Base-by-base conservation (phyloP, 2,329 filamentous ascomycete species). In the Lachnellula arida region DNA sequence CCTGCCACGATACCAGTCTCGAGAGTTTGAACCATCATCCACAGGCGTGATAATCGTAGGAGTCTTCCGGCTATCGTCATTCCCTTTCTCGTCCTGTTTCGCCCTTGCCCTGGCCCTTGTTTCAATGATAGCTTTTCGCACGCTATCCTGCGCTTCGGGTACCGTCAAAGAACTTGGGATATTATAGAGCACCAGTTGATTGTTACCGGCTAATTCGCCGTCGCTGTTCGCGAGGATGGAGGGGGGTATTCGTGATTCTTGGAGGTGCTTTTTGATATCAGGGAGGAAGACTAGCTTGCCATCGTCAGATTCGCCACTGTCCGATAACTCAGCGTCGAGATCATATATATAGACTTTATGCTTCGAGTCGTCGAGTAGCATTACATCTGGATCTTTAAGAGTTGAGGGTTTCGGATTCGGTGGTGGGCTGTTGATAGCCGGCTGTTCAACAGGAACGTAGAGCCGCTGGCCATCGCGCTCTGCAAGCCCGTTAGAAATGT, bases 331-430 rank as follows among this genome's bases (percentile, higher is more conserved):
- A 65, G 88, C 88, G 69, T 96, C 91, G 9, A 99, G 78, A 72
- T 95, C 86, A 76, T 92, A 87, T 65, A 99, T 91, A 78, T 94
- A 97, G 58, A 97, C 84, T 68, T 88, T 89, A 75, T 96, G 80
- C 66, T 89, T 88, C 34, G 89, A 65, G 73, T 96, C 87, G 73
- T 97, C 92, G 58, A 97, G 71, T 55, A 88, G 81, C 93, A 97
- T 97, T 55, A 72, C 68, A 63, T 91, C 87, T 60, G 82, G 75
- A 19, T 69, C 68, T 48, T 62, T 51, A 46, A 28, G 44, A 44
- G 50, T 60, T 53, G 60, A 15, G 44, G 53, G 51, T 46, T 62
- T 60, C 12, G 56, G 37, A 25, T 61, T 63, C 40, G 59, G 39
- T 54, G 55, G 47, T 56, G 53, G 42, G 50, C 39, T 52, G n/a